These are phyloP conservation scores for Pezicula neosporulosa DNA, from an alignment of 2,329 filamentous ascomycete species.

Conservation along the genomic window DNA sequence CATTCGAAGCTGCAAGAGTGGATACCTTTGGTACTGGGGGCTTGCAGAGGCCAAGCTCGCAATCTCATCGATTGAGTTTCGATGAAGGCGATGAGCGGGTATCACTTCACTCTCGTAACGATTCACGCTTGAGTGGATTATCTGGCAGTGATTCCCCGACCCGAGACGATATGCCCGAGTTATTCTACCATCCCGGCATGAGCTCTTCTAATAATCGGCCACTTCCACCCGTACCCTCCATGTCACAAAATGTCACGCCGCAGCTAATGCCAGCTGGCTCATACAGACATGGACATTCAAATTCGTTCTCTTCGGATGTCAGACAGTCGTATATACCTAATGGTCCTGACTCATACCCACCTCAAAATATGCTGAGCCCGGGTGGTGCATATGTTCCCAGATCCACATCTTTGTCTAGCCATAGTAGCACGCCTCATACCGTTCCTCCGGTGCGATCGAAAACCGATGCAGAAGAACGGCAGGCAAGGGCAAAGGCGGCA, in stretches of 20 bases:
- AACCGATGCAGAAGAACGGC: constrained; percentile 77
- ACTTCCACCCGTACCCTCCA: constrained; percentile 57
- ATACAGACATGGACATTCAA: constrained; percentile 51
- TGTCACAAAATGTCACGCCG: constrained; percentile 40
- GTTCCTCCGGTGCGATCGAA: constrained; percentile 85
- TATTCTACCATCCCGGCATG: constrained; percentile 90
- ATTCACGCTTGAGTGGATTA: constrained; percentile 33
- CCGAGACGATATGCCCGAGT: constrained; percentile 76
- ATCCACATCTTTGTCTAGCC: constrained; percentile 79
- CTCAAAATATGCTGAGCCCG: constrained; percentile 40
- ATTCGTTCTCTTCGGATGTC: constrained; percentile 38
- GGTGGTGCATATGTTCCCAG: constrained; percentile 51
- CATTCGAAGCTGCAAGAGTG: constrained; percentile 48
- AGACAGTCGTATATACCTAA: constrained; percentile 18
- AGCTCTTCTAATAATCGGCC: constrained; percentile 59
- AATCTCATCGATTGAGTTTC: constrained; percentile 78
- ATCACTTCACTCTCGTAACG: constrained; percentile 51
- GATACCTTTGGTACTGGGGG: constrained; percentile 92
- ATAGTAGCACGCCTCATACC: constrained; percentile 75
- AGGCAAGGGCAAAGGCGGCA: constrained; percentile 48
- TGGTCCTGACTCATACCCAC: constrained; percentile 25
- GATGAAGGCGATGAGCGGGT: constrained; percentile 85
- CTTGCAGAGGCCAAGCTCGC: constrained; percentile 67
- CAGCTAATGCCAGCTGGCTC: constrained; percentile 52
- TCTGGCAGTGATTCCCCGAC: constrained; percentile 61